Evolutionary conservation across 495 filamentous ascomycete species (phyloP).

Genomic region (Neurospora discreta): DNA sequence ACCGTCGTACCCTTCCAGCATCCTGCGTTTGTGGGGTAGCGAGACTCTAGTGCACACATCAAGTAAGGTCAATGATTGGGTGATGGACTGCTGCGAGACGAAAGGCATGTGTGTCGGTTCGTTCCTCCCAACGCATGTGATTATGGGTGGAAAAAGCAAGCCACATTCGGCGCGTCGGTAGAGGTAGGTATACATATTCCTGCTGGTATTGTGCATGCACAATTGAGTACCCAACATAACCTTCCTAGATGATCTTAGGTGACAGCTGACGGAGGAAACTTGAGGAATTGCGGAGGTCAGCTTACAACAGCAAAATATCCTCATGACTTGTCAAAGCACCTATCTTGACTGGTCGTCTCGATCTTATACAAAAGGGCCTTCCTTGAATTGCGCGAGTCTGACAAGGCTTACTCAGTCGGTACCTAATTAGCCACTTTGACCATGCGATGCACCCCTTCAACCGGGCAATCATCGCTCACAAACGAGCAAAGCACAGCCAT

Average conservation of each 20-base stretch:
- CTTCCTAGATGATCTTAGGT: neutral
- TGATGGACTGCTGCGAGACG: neutral
- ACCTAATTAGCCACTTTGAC: too few species aligned
- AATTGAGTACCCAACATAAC: too few species aligned
- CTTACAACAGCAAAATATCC: neutral
- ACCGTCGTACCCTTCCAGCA: neutral
- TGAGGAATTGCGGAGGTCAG: neutral
- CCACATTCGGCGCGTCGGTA: neutral
- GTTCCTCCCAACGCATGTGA: neutral
- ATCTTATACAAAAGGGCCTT: neutral
- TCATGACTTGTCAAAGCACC: neutral
- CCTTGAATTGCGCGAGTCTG: neutral
- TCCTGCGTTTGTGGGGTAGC: neutral
- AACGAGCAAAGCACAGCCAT: neutral
- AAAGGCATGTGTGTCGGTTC: neutral
- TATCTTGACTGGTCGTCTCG: neutral
- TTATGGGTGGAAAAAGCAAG: neutral
- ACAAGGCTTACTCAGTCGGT: too few species aligned
- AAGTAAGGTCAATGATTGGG: neutral
- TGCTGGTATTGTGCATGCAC: too few species aligned
- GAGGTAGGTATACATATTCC: too few species aligned
- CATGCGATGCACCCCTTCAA: too few species aligned
- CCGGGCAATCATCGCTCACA: too few species aligned
- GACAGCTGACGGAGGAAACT: too few species aligned
- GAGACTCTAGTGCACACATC: neutral